Evolutionary conservation across 352 stramenopile genomes (phyloP), one percentile per base, ranked within the genome.

Genomic region (Plasmopara muralis): DNA sequence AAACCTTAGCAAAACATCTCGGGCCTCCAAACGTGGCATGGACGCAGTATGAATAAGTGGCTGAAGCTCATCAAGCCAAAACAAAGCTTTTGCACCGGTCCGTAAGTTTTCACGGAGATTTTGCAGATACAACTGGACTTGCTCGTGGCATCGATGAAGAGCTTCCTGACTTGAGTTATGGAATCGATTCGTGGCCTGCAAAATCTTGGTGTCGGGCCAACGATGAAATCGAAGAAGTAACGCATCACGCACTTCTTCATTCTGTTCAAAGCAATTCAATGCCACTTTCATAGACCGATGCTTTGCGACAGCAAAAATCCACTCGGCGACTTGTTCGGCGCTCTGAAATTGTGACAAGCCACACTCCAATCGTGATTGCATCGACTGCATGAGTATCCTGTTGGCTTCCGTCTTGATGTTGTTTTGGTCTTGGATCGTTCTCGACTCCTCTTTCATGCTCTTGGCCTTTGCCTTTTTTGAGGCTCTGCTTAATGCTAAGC

Each of bases 141-240:
- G 57, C 34, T 66, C 40, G 9, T 48, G 39, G 10, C 62, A 67
- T 28, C 31, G 33, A n/a, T 57, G 16, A 20, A 66, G 28, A 2
- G 45, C 49, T 9, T 47, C 4, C 9, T 61, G 48, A 13, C 10
- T 55, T 2, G 57, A 28, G 1, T 31, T 34, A 2, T 53, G 35
- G 34, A 28, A 70, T 29, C 28, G 35, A 16, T 60, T 30, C 4
- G 10, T 37, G 15, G 48, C 49, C 6, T 33, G 33, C 8, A 48
- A 35, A 18, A 67, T 43, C 14, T 64, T 55, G n/a, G 16, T 44
- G 20, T 54, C 57, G 2, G 62, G 58, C 62, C 62, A 70, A 30
- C 57, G 53, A 42, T 67, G 57, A 14, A 70, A 70, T 53, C 57
- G 46, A 28, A 34, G 45, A 34, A 70, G 62, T 40, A 70, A 20